Conservation (phyloP, 106 monocot species). For the Vanilla planifolia region DNA sequence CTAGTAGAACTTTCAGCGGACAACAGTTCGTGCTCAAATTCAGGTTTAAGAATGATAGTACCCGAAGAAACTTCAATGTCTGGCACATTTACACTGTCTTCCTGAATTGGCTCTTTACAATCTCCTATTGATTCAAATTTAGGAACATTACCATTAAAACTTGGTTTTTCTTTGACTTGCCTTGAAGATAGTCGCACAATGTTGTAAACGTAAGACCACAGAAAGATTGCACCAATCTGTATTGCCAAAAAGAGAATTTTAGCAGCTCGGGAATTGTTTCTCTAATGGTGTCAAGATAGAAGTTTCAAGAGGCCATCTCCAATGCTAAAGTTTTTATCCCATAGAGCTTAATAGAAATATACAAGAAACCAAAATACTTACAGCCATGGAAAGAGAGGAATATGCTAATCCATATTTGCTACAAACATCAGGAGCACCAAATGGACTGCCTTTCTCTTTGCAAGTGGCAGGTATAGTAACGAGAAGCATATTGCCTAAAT, state of each 20-base stretch:
- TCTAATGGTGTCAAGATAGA: no score
- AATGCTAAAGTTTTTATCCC: not conserved
- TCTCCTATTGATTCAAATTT: slow-evolving; percentile 13
- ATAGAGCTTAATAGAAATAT: not conserved
- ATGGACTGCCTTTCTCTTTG: slow-evolving; percentile 76
- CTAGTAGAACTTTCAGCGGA: not conserved
- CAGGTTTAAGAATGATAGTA: not conserved
- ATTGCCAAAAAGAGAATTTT: no score
- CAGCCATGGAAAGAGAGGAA: slow-evolving; percentile 76
- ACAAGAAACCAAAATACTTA: slow-evolving; percentile 20
- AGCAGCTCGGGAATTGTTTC: no score
- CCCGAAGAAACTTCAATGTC: not conserved
- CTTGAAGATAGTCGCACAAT: slow-evolving; percentile 10
- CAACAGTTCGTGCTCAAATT: not conserved
- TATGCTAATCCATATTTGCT: slow-evolving; percentile 51
- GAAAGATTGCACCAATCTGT: slow-evolving; percentile 11
- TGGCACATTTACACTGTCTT: not conserved
- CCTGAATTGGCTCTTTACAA: slow-evolving; percentile 16
- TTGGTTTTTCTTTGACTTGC: not conserved
- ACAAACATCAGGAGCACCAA: slow-evolving; percentile 62
- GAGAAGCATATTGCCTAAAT: slow-evolving; percentile 63
- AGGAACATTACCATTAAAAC: not conserved
- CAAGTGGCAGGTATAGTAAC: slow-evolving; percentile 68
- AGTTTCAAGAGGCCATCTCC: no score
- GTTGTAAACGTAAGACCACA: slow-evolving; percentile 16